A percentile compares a stretch with the other conserved stretches of the same genome.
Evolutionary conservation across 1,284 basidiomycete species (phyloP).

Genomic region (Sanghuangporus sanghuang): DNA sequence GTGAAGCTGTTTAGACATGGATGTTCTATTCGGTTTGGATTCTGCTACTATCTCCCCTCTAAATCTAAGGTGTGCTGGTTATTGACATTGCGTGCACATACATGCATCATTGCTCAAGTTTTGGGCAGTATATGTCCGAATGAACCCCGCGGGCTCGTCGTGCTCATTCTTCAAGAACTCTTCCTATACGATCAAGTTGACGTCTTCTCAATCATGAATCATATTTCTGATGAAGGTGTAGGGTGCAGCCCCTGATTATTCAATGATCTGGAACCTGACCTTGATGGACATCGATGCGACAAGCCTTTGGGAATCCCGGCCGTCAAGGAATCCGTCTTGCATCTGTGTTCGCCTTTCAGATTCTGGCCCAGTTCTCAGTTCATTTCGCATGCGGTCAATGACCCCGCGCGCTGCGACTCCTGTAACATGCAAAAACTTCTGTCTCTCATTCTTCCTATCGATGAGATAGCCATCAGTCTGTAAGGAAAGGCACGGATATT

Average conservation of each 20-base stretch:
- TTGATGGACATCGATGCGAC: neutral
- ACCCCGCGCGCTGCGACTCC: neutral
- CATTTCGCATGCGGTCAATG: neutral
- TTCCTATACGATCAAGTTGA: neutral
- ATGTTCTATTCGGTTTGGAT: constrained; percentile 1
- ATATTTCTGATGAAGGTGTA: neutral
- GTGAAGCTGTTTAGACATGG: neutral
- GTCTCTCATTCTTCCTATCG: neutral
- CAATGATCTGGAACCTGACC: neutral
- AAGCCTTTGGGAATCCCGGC: neutral
- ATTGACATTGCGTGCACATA: neutral
- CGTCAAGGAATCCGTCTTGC: neutral
- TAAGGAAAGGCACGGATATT: neutral
- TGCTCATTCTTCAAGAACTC: neutral
- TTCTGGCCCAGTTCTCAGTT: neutral
- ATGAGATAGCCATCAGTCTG: neutral
- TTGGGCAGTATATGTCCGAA: neutral
- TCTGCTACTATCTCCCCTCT: neutral
- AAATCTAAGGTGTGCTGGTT: neutral
- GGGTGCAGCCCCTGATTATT: neutral
- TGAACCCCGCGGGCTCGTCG: neutral
- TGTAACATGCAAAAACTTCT: neutral
- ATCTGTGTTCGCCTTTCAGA: neutral
- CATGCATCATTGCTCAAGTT: neutral
- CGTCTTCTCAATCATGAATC: neutral